A percentile compares a stretch with the other conserved stretches of the same genome.
Evolutionary conservation across 768 basidiomycete species (phyloP).

Genomic region (Naganishia vaughanmartiniae): DNA sequence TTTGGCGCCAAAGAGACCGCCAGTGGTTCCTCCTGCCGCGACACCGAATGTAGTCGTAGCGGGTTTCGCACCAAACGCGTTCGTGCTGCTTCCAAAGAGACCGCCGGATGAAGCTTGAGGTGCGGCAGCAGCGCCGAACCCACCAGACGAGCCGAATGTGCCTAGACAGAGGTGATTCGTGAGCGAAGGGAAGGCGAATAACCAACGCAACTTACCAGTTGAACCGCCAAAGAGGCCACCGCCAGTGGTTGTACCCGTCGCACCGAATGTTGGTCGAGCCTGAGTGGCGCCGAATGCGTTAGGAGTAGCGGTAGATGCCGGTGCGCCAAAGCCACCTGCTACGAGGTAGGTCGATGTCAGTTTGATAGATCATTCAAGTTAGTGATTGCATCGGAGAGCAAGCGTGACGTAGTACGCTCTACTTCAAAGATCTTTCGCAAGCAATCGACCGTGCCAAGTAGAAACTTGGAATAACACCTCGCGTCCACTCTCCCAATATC

Average conservation of each 20-base stretch:
- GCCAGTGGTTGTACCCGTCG: constrained; percentile 26
- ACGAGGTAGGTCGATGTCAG: background rate
- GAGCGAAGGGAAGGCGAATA: background rate
- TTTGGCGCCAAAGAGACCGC: constrained; percentile 55
- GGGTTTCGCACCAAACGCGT: constrained; percentile 30
- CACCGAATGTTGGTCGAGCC: constrained; percentile 31
- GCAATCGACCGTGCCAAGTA: too few relatives aligned
- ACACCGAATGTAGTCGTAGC: constrained; percentile 30
- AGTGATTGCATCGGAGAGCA: background rate
- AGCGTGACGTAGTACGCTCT: background rate
- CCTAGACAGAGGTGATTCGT: constrained; percentile 19
- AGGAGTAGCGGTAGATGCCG: background rate
- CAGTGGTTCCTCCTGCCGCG: constrained; percentile 30
- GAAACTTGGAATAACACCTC: background rate
- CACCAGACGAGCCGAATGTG: constrained; percentile 44
- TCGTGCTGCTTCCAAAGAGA: constrained; percentile 39
- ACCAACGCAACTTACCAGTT: constrained; percentile 12
- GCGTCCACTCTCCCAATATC: background rate
- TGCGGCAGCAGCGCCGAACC: constrained; percentile 57
- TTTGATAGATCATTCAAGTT: background rate
- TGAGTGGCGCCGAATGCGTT: constrained; percentile 26
- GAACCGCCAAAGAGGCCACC: constrained; percentile 36
- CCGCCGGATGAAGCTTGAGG: constrained; percentile 45
- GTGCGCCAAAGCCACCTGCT: constrained; percentile 22
- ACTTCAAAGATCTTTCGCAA: background rate